phyloP scores from a whole-genome alignment of 495 filamentous ascomycete genomes.

The Xylaria palmicola region DNA sequence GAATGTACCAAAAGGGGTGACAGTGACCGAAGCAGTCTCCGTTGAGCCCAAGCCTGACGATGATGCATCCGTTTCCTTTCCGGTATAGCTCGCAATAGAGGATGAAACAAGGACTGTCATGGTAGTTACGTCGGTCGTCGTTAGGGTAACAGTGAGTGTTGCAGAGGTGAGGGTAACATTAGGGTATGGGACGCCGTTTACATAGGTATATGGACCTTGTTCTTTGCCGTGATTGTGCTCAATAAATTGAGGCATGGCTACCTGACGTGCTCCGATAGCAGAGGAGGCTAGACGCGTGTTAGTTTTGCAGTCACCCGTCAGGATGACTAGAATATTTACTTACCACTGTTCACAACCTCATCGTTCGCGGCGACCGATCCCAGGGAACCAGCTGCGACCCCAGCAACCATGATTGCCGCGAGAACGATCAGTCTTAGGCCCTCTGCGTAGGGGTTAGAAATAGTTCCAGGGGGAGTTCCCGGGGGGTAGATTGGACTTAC shows the following conservation, averaged over 20 bases:
- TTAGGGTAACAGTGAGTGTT: constrained; percentile 6
- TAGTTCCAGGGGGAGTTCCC: not conserved
- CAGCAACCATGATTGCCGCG: not conserved
- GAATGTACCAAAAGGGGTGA: not conserved
- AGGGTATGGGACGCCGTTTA: not conserved
- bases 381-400: not conserved
- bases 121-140: not conserved
- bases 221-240: not conserved
- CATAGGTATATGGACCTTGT: not conserved
- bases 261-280: no score
- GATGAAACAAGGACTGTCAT: not conserved
- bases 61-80: not conserved
- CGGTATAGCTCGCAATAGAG: not conserved
- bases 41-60: not conserved
- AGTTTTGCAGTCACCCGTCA: not conserved
- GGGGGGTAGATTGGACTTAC: not conserved
- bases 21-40: not conserved
- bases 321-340: not conserved
- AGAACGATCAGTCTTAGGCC: not conserved
- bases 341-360: not conserved
- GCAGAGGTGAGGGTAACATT: not conserved
- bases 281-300: not conserved
- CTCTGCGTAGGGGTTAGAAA: not conserved
- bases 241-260: not conserved
- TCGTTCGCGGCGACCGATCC: not conserved